Conservation (phyloP, 2,329 filamentous ascomycete genomes). For the Ophiostoma ulmi region DNA sequence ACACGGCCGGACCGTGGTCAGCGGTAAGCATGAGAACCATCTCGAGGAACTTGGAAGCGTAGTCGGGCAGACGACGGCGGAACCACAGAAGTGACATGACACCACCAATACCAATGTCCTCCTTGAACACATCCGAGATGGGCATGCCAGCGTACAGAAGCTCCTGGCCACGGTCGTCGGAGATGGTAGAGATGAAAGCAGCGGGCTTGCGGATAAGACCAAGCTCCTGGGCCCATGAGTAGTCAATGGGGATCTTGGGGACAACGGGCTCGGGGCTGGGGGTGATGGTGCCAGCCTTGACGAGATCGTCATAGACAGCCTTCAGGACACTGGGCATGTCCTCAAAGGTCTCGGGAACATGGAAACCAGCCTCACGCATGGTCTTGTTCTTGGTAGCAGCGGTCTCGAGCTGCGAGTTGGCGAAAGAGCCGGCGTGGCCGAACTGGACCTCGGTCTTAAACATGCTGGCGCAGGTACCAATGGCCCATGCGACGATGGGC, state of each 20-base stretch:
- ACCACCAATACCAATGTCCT: conserved; percentile 98
- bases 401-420: conserved; percentile 99
- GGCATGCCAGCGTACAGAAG: conserved; percentile 98
- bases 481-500: conserved; percentile 98
- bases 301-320: conserved; percentile 80
- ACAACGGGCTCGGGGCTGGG: conserved; percentile 84
- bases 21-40: conserved; percentile 99
- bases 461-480: conserved; percentile 98
- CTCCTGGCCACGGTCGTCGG: conserved; percentile 98
- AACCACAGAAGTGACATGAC: conserved; percentile 99
- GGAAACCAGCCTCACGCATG: conserved; percentile 92
- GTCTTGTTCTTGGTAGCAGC: conserved; percentile 93
- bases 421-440: conserved; percentile 95
- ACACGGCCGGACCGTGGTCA: conserved; percentile 97
- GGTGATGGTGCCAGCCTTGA: conserved; percentile 77
- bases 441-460: conserved; percentile 99
- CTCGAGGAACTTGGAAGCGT: conserved; percentile 98
- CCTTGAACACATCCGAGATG: conserved; percentile 98
- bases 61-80: conserved; percentile 91
- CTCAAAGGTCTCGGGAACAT: conserved; percentile 94
- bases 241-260: conserved; percentile 99
- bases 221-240: conserved; percentile 98
- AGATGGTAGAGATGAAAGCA: conserved; percentile 99
- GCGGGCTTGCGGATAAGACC: conserved; percentile 99
- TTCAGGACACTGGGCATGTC: conserved; percentile 76